phyloP scores from a whole-genome alignment of 345 rosid species.

The Chamaenerion angustifolium region DNA sequence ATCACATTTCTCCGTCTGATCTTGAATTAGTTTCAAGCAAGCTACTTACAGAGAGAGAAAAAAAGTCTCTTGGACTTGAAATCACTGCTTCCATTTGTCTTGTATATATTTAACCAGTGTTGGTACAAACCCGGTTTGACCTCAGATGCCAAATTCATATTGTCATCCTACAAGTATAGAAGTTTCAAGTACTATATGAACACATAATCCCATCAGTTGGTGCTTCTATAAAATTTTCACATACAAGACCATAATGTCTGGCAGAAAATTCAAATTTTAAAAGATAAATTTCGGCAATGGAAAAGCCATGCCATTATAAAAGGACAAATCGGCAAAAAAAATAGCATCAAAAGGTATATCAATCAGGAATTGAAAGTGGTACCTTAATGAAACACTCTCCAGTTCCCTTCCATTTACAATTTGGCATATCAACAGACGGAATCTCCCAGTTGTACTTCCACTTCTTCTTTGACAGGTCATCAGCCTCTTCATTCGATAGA shows the following conservation, averaged over 20 bases:
- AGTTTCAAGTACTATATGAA: neutral
- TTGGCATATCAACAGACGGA: conserved; percentile 46
- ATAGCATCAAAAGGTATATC: neutral
- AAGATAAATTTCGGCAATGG: neutral
- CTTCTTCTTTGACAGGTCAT: conserved; percentile 32
- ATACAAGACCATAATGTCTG: neutral
- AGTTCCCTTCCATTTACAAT: conserved; percentile 70
- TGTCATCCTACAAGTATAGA: conserved; percentile 29
- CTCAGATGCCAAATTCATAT: conserved; percentile 24
- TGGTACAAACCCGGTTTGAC: conserved; percentile 60
- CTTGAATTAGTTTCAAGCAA: neutral
- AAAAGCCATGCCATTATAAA: too few species aligned
- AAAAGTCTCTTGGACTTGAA: conserved; percentile 53
- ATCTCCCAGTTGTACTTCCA: conserved; percentile 67
- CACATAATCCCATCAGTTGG: too few species aligned
- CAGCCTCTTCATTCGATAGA: conserved; percentile 45
- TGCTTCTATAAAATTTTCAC: neutral
- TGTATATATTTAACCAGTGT: conserved; percentile 62
- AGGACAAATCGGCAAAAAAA: neutral
- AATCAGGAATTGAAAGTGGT: conserved; percentile 8
- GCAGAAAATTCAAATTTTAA: neutral
- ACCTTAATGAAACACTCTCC: conserved; percentile 52
- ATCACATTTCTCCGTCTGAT: too few species aligned
- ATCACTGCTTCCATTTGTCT: conserved; percentile 44
- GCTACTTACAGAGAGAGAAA: conserved; percentile 70